Conservation (phyloP, 202 grass and related monocot genomes). For the Brachypodium distachyon region DNA sequence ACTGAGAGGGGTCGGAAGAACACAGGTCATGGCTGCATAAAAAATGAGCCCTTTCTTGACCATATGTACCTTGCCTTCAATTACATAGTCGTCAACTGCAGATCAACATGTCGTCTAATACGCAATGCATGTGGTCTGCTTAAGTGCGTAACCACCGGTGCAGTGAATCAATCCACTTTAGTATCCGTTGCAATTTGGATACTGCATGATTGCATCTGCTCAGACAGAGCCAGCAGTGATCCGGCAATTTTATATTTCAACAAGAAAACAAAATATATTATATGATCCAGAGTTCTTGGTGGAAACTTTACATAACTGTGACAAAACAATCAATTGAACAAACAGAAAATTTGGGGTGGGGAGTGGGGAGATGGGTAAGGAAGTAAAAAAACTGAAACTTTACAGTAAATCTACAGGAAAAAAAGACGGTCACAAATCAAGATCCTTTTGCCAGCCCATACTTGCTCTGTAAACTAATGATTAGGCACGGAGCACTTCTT, state of each 20-base stretch:
- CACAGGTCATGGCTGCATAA: neutral
- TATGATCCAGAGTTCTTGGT: neutral
- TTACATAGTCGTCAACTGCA: conserved; percentile 6
- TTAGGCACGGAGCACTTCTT: conserved; percentile 67
- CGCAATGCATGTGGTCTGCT: conserved; percentile 24
- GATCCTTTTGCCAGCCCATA: neutral
- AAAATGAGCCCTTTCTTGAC: conserved; percentile 26
- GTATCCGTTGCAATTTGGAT: neutral
- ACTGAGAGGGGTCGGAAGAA: neutral
- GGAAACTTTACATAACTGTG: conserved; percentile 19
- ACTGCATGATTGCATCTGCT: neutral
- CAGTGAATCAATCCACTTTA: neutral
- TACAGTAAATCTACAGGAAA: conserved; percentile 1
- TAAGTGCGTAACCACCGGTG: neutral
- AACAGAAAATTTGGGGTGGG: neutral
- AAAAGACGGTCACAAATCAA: neutral
- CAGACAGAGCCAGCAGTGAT: neutral
- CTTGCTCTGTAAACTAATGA: neutral
- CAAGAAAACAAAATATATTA: neutral
- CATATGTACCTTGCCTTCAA: neutral
- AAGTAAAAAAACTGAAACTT: neutral
- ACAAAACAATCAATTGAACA: conserved; percentile 23
- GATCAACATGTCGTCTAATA: neutral
- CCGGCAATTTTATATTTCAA: neutral
- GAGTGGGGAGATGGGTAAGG: neutral